Evolutionary conservation across 306 rosid species (phyloP), one percentile per base, ranked within the genome.

Genomic region (Lathyrus tuberosus): DNA sequence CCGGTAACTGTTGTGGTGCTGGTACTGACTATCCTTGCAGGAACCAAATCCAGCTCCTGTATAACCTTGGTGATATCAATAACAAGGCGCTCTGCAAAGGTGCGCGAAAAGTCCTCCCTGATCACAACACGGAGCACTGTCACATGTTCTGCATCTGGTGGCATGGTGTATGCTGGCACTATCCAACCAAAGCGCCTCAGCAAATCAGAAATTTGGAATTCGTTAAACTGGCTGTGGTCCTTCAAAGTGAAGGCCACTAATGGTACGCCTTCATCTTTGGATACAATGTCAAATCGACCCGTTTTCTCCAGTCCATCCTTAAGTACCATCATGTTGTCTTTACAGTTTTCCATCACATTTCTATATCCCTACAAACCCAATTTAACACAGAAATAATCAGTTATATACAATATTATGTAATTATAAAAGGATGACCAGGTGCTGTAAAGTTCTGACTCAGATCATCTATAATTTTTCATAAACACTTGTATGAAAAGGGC

Each of bases 131-230:
- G 90, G 1, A 93, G 80, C 16, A 93, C 98, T 0, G 98, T 90
- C 40, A 93, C 72, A n/a, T 81, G 84, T 11, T 93, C 84, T 3
- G 98, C 98, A 16, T 93, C 87, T 0, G 98, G 84, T 0, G 98
- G 96, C 98, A 93, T 93, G 4, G 96, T 86, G 86, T 92, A 92
- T 9, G 98, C 98, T 0, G 98, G 98, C 31, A 93, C 93, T 5
- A 93, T 90, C 96, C 98, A 93, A 0, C 98, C 98, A 43, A 53
- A 88, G 33, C 96, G 94, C 12, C 92, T 72, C 42, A 93, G 66
- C 75, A 73, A n/a, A 31, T 90, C 90, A 0, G 98, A 88, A n/a
- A 93, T 68, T 51, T 90, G 91, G 62, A 93, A 90, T 61, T 93
- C 98, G 0, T 78, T 78, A 30, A 77, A 95, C 53, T 78, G 73